These are phyloP conservation scores for Globisporangium ultimum DNA, from an alignment of 352 stramenopile genomes.

Conservation along the genomic window DNA sequence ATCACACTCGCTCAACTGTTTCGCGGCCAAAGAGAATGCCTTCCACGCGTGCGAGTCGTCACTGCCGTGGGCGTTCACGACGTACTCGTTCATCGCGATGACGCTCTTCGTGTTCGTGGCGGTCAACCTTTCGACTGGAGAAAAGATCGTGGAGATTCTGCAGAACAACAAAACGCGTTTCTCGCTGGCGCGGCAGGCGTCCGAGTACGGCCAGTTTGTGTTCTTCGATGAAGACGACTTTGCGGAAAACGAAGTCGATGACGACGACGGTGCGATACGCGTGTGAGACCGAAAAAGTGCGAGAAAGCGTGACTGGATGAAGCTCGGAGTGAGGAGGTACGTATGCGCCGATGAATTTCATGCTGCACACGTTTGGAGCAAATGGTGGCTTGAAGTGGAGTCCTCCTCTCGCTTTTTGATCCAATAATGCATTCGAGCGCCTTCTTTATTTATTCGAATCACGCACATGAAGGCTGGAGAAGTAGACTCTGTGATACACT, in stretches of 20 bases:
- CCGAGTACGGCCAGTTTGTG: slow-evolving; percentile 74
- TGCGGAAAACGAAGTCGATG: slow-evolving; percentile 4
- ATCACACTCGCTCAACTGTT: slow-evolving; percentile 40
- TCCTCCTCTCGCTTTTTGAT: too few species aligned
- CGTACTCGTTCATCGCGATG: slow-evolving; percentile 40
- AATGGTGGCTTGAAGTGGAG: too few species aligned
- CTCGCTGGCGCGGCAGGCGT: slow-evolving; percentile 48
- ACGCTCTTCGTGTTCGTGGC: slow-evolving; percentile 30
- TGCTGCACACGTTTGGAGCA: too few species aligned
- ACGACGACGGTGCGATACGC: slow-evolving; percentile 4
- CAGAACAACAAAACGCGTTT: slow-evolving; percentile 36
- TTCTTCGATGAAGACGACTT: slow-evolving; percentile 67
- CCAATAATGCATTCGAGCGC: too few species aligned
- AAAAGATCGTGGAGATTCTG: slow-evolving; percentile 29
- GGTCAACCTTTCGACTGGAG: slow-evolving; percentile 28
- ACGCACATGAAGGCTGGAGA: too few species aligned
- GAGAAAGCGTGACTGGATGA: too few species aligned
- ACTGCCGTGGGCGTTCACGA: slow-evolving; percentile 59
- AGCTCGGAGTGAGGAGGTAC: too few species aligned
- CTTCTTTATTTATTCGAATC: too few species aligned
- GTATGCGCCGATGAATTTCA: too few species aligned
- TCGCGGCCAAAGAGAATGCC: slow-evolving; percentile 15
- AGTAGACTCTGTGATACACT: too few species aligned
- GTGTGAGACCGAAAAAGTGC: neutral
- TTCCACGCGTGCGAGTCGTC: slow-evolving; percentile 39